Conservation (phyloP, 306 rosid genomes). For the Glycine latifolia region DNA sequence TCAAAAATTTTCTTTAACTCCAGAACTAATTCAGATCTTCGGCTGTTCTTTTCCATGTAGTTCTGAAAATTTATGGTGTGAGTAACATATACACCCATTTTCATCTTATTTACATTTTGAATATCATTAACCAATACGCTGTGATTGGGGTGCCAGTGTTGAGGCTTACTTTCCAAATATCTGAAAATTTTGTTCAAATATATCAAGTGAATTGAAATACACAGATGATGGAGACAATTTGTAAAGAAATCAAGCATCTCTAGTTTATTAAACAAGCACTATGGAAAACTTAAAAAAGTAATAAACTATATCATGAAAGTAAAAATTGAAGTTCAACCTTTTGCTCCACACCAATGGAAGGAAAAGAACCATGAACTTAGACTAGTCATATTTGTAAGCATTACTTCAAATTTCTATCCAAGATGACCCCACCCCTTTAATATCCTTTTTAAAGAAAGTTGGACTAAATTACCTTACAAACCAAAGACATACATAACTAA, state of each 20-base stretch:
- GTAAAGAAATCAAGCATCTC: no score
- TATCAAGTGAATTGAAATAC: not conserved
- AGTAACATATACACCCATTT: conserved; percentile 57
- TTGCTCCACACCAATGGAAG: conserved; percentile 16
- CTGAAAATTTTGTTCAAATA: conserved; percentile 51
- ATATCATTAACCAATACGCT: conserved; percentile 71
- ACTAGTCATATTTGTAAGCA: not conserved
- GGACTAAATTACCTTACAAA: no score
- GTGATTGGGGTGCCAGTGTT: conserved; percentile 76
- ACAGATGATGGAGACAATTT: conserved; percentile 45
- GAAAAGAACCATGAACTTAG: not conserved
- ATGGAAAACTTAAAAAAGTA: not conserved
- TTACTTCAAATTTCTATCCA: no score
- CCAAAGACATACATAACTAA: no score
- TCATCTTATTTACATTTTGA: conserved; percentile 76
- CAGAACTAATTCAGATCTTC: conserved; percentile 78
- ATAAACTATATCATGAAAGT: not conserved
- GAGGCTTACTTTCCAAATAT: conserved; percentile 79
- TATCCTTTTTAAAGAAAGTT: no score
- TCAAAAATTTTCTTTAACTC: conserved; percentile 82
- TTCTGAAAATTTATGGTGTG: conserved; percentile 95
- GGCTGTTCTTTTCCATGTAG: conserved; percentile 60
- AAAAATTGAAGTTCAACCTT: conserved; percentile 11
- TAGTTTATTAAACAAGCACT: no score
- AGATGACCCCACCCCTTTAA: no score